Percentiles rank a stretch among this genome's conserved stretches.
Evolutionary conservation across 495 filamentous ascomycete species (phyloP).

Genomic region (Aspergillus nanangensis): DNA sequence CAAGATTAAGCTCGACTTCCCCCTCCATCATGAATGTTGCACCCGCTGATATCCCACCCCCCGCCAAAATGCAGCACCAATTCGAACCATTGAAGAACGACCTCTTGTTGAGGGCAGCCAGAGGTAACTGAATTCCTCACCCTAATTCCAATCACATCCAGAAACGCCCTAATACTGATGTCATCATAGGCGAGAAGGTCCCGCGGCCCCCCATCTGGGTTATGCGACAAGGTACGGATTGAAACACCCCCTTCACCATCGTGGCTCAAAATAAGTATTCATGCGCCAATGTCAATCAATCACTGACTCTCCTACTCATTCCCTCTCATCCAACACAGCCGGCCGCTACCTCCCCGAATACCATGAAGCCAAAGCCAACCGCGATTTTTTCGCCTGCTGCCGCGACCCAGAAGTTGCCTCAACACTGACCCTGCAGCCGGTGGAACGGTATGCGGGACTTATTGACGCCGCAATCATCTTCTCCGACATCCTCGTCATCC

Average conservation of each 20-base stretch:
- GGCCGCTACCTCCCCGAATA: constrained; percentile 98
- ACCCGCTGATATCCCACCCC: too few species aligned
- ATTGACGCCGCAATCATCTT: constrained; percentile 99
- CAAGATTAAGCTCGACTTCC: too few species aligned
- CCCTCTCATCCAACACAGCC: constrained; percentile 46
- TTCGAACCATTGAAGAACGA: constrained; percentile 89
- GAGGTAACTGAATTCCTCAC: constrained; percentile 53
- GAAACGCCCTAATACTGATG: constrained; percentile 16
- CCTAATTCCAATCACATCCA: background rate
- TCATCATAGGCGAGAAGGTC: constrained; percentile 71
- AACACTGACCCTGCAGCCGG: constrained; percentile 85
- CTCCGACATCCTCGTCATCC: constrained; percentile 96
- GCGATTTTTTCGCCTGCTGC: constrained; percentile 97
- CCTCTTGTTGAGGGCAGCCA: constrained; percentile 78
- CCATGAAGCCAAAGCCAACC: constrained; percentile 81
- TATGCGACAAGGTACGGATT: constrained; percentile 84
- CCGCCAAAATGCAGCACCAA: constrained; percentile 51
- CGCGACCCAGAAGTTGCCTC: constrained; percentile 88
- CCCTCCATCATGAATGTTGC: too few species aligned
- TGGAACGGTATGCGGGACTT: constrained; percentile 83
- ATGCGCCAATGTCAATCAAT: too few species aligned
- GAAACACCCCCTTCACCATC: too few species aligned
- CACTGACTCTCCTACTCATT: too few species aligned
- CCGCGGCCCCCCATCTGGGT: constrained; percentile 95
- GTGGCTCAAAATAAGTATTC: too few species aligned